Evolutionary conservation across 2,329 filamentous ascomycete genomes (phyloP).

Genomic region (Penicillium sp.): DNA sequence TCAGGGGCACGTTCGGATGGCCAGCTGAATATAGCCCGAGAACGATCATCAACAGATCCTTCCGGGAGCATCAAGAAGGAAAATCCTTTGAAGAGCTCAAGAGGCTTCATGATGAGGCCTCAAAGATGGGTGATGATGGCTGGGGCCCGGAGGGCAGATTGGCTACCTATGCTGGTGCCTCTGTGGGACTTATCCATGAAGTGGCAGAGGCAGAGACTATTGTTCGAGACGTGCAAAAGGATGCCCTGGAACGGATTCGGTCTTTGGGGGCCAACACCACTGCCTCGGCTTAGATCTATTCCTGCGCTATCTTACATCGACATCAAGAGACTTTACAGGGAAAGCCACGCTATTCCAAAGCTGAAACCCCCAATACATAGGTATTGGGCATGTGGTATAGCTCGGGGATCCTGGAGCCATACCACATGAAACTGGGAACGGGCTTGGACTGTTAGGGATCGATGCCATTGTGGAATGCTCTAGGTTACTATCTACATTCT

Average conservation of each 20-base stretch:
- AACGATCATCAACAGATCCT: conserved; percentile 56
- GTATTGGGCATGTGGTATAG: too few species aligned
- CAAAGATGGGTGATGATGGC: conserved; percentile 40
- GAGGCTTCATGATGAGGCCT: conserved; percentile 40
- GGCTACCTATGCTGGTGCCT: conserved; percentile 50
- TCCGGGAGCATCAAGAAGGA: conserved; percentile 41
- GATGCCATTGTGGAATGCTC: too few species aligned
- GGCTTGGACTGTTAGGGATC: too few species aligned
- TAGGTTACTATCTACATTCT: too few species aligned
- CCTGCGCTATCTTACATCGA: not conserved
- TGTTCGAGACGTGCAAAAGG: conserved; percentile 28
- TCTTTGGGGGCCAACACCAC: not conserved
- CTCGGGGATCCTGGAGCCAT: too few species aligned
- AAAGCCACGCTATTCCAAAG: too few species aligned
- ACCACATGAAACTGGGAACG: too few species aligned
- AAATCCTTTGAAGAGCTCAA: conserved; percentile 46
- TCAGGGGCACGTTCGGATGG: conserved; percentile 58
- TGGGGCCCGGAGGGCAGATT: conserved; percentile 49
- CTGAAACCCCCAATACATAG: too few species aligned
- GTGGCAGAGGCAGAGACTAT: conserved; percentile 42
- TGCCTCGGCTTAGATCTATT: not conserved
- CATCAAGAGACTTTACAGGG: too few species aligned
- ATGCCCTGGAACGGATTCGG: conserved; percentile 11
- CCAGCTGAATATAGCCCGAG: conserved; percentile 56
- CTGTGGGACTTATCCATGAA: conserved; percentile 43